phyloP scores from a whole-genome alignment of 306 rosid genomes.

The Spatholobus suberectus region DNA sequence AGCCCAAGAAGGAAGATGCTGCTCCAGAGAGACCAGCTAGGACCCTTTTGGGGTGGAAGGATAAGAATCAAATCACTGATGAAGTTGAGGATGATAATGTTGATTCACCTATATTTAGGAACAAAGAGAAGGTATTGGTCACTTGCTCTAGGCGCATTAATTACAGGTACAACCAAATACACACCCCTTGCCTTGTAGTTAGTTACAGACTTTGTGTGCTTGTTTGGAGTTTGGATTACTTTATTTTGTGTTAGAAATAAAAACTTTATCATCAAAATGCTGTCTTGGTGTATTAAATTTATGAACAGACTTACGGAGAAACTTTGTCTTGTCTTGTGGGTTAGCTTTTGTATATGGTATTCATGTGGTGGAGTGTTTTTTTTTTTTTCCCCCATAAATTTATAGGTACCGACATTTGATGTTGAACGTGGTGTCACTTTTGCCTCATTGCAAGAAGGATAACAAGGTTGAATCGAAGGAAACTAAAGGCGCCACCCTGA shows the following conservation, averaged over 20 bases:
- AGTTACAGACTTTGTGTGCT: neutral
- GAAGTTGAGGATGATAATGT: slow-evolving; percentile 36
- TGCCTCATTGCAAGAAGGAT: slow-evolving; percentile 97
- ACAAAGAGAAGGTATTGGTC: slow-evolving; percentile 89
- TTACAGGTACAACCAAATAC: slow-evolving; percentile 60
- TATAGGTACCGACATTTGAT: slow-evolving; percentile 91
- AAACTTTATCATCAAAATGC: neutral
- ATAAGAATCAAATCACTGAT: slow-evolving; percentile 41
- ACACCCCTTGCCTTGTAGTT: neutral
- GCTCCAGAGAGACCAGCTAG: slow-evolving; percentile 83
- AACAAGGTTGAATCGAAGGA: slow-evolving; percentile 91
- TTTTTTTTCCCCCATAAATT: neutral
- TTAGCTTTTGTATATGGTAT: neutral
- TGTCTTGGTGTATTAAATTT: neutral
- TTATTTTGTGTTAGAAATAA: neutral
- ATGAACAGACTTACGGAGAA: neutral
- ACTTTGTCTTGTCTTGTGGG: neutral
- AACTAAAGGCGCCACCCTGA: slow-evolving; percentile 83
- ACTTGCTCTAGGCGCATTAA: slow-evolving; percentile 94
- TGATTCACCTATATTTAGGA: slow-evolving; percentile 63
- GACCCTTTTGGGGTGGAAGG: slow-evolving; percentile 89
- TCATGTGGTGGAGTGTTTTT: neutral
- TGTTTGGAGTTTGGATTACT: no score
- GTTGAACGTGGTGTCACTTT: slow-evolving; percentile 87
- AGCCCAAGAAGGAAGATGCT: slow-evolving; percentile 56